Evolutionary conservation across 352 stramenopile genomes (phyloP), one percentile per base, ranked within the genome.

Genomic region (Globisporangium cystogenes): DNA sequence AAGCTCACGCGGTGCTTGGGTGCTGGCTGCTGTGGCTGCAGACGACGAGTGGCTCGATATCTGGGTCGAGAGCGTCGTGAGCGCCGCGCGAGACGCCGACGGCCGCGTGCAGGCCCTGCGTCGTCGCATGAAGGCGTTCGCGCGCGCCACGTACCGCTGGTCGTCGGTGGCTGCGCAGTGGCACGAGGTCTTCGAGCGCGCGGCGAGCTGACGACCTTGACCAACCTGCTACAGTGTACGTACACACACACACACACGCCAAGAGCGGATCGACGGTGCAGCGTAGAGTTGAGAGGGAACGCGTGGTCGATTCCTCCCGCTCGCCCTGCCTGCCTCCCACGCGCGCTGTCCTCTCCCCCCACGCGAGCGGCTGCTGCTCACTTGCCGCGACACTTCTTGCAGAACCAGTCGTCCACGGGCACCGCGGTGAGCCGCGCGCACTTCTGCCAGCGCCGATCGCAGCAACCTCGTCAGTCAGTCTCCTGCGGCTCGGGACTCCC

Each of bases 361-460:
- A n/a, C n/a, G n/a, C n/a, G n/a, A n/a, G n/a, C n/a, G n/a, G n/a
- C n/a, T n/a, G 4, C 40, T 39, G 23, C 40, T 27, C 18, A 21
- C 40, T 45, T 43, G 37, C 37, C 37, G 31, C 70, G 68, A 49
- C 80, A 91, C 48, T 86, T 82, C 41, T 80, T 86, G 67, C 86
- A 96, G 61, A 91, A 96, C 86, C 86, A 96, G 61, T 96, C 86
- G 26, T 91, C 82, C 20, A 77, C 82, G 2, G 86, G 86, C 23
- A 96, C 82, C 52, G 67, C 66, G 8, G 68, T 66, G 11, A 96
- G 67, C 59, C 85, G 85, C 1, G 79, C 86, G 52, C 86, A 96
- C 86, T 96, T 93, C 86, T 96, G 74, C n/a, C 35, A 40, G 27
- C 45, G 40, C 18, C 27, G 20, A 45, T n/a, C 61, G 15, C 18